phyloP scores from a whole-genome alignment of 768 basidiomycete species.

The Auriculariales sp. region DNA sequence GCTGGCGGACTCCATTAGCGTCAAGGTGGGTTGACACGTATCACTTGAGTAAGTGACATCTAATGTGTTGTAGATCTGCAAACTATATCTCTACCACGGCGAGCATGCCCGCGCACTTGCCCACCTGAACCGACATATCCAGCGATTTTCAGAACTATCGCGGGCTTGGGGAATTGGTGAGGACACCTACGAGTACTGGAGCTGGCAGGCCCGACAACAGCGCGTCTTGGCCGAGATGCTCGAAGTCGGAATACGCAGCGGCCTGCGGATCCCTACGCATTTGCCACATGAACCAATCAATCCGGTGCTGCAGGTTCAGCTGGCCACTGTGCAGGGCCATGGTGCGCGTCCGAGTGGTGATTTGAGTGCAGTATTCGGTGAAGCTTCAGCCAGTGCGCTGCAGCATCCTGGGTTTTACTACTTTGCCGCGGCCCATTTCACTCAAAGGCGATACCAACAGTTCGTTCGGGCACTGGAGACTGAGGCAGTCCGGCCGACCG shows the following conservation, averaged over 20 bases:
- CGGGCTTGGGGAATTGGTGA: constrained; percentile 92
- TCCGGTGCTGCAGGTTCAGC: constrained; percentile 18
- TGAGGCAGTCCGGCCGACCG: constrained; percentile 18
- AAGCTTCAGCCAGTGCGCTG: constrained; percentile 25
- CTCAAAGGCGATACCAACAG: constrained; percentile 55
- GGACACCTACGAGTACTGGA: constrained; percentile 95
- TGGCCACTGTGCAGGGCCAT: constrained; percentile 32
- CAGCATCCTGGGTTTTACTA: constrained; percentile 92
- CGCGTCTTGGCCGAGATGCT: constrained; percentile 83
- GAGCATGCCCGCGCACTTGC: constrained; percentile 73
- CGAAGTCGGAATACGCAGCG: constrained; percentile 54
- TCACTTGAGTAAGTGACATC: not conserved
- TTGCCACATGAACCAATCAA: constrained; percentile 21
- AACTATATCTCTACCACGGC: constrained; percentile 82
- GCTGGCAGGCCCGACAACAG: constrained; percentile 87
- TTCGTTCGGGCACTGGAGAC: constrained; percentile 43
- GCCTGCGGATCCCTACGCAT: constrained; percentile 46
- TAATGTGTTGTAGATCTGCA: constrained; percentile 48
- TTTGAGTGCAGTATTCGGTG: constrained; percentile 23
- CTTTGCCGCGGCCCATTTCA: constrained; percentile 76
- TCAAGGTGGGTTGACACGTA: constrained; percentile 44
- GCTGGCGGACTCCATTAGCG: constrained; percentile 79
- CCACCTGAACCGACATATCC: constrained; percentile 75
- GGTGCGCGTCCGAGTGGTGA: constrained; percentile 25
- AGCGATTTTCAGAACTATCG: constrained; percentile 74